A percentile compares a stretch with the other conserved stretches of the same genome.
Conservation (phyloP, 495 filamentous ascomycete genomes). For the Aspergillus ellipticus region DNA sequence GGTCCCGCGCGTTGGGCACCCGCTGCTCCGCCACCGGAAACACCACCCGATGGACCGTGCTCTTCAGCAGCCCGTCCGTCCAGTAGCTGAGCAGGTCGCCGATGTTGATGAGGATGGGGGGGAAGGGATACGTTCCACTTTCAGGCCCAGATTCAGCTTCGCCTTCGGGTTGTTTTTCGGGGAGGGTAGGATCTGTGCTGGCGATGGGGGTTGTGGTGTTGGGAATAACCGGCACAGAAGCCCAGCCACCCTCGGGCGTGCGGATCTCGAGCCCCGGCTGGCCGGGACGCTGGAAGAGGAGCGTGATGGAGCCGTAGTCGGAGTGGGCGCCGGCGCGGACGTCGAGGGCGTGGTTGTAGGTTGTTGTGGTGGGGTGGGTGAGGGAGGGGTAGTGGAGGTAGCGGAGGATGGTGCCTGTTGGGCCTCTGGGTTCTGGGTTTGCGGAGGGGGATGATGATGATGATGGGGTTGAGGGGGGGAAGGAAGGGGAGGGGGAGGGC, state of each 20-base stretch:
- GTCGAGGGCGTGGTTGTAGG: constrained; percentile 49
- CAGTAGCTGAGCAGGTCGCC: constrained; percentile 88
- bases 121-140: constrained; percentile 46
- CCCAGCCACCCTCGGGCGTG: constrained; percentile 47
- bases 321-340: constrained; percentile 67
- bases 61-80: constrained; percentile 80
- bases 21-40: constrained; percentile 55
- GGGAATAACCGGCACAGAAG: constrained; percentile 45
- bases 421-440: too few species aligned
- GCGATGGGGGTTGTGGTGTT: background rate
- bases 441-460: too few species aligned
- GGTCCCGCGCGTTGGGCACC: constrained; percentile 53
- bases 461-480: too few species aligned
- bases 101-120: constrained; percentile 88
- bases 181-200: too few species aligned
- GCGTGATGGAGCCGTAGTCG: constrained; percentile 64
- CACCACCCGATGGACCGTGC: constrained; percentile 85
- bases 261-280: constrained; percentile 87
- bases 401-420: constrained; percentile 74
- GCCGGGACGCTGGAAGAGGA: constrained; percentile 73
- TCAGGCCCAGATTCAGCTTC: constrained; percentile 14
- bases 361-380: constrained; percentile 30
- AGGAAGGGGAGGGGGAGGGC: too few species aligned
- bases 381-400: constrained; percentile 75
- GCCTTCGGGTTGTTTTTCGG: too few species aligned